Base-by-base conservation (phyloP, 805 yeast genomes). In the Candida fluviatilis region DNA sequence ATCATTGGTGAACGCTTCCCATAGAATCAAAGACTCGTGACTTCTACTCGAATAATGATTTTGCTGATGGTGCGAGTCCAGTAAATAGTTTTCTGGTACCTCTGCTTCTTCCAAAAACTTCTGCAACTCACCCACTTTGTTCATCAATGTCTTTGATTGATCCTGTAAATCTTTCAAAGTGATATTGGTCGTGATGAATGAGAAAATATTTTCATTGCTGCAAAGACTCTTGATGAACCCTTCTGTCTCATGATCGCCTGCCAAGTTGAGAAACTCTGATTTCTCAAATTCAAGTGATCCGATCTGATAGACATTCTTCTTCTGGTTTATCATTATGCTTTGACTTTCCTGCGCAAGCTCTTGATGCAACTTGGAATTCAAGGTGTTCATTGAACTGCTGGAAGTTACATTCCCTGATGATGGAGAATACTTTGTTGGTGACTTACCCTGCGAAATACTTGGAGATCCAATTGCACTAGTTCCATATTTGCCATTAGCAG, bases 251-350 rank as follows among this genome's bases (percentile, higher is more conserved):
- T 57, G 52, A 37, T 60, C 62, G 5, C 62, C 63, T 1, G 60
- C 63, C 21, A 60, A 44, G 41, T 60, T 63, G 18, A 60, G 44
- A 46, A 79, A 71, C 37, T 77, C 82, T 2, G 73, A 62, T 40
- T 76, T 75, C 44, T 73, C 77, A 48, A 73, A 68, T 40, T 71
- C 78, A 18, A 69, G 50, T 2, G 73, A 65, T n/a, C 74, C 74
- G 18, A 69, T 69, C 41, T 68, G 66, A 47, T 67, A 68, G 5
- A 60, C 66, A 34, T 60, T 58, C 5, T 54, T 47, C 28, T 54
- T 62, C 17, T 51, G 49, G 34, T 58, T 52, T 29, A 59, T 40
- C 14, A 38, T 48, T 7, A 55, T 46, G 12, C 50, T 60, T 2
- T 58, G 39, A 27, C 46, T 40, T n/a, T 12, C 29, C n/a, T 13